phyloP scores from a whole-genome alignment of 345 rosid genomes.

The Salix udensis region DNA sequence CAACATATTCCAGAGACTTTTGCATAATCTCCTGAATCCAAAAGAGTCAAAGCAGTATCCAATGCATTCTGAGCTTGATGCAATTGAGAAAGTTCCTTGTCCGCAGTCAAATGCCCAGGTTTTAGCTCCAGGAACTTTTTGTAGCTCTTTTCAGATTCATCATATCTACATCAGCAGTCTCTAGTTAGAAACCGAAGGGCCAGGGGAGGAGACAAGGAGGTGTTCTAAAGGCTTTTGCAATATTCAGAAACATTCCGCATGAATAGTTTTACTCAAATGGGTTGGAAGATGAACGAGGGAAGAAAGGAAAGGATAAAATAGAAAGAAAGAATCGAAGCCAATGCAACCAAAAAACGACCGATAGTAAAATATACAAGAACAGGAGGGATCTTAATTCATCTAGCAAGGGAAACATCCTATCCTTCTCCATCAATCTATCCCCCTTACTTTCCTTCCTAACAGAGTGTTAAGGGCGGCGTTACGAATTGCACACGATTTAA shows the following conservation, averaged over 20 bases:
- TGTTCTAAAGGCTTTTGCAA: not conserved
- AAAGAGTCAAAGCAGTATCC: constrained; percentile 60
- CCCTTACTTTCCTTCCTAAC: not conserved
- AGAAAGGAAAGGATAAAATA: no score
- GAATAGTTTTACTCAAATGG: not conserved
- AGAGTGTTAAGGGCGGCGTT: no score
- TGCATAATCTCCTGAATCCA: constrained; percentile 61
- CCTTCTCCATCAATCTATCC: not conserved
- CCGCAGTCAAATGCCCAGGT: constrained; percentile 67
- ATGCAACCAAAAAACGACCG: no score
- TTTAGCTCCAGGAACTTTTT: constrained; percentile 59
- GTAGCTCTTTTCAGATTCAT: constrained; percentile 75
- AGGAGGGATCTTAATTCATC: not conserved
- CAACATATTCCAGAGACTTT: constrained; percentile 76
- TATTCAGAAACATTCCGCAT: not conserved
- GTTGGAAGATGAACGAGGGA: no score
- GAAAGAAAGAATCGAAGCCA: no score
- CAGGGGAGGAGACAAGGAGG: not conserved
- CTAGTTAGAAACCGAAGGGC: constrained; percentile 20
- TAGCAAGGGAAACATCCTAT: not conserved
- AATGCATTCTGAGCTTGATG: constrained; percentile 83
- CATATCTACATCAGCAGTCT: constrained; percentile 58
- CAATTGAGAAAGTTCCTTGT: constrained; percentile 90
- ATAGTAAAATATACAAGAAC: no score
- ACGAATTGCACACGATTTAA: not conserved